Base-by-base conservation (phyloP, 2,329 filamentous ascomycete genomes). In the Colletotrichum incanum region DNA sequence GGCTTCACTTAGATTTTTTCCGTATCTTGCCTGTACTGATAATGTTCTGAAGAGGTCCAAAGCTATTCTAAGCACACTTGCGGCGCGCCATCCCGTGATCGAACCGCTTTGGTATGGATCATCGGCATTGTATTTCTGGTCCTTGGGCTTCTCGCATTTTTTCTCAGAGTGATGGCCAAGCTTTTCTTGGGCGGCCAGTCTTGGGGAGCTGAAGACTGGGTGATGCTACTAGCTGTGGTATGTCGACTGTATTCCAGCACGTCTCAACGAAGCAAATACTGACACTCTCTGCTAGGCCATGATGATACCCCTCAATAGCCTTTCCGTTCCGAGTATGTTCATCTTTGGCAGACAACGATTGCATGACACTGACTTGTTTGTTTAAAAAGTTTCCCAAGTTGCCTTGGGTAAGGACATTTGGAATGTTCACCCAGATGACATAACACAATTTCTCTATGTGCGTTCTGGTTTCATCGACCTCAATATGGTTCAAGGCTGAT, bases 151-250 rank as follows among this genome's bases (percentile, higher is more conserved):
- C 7, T 78, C 9, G 78, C 78, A 26, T 82, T 81, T 56, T 58
- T 74, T 28, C 71, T 81, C 26, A 76, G 80, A 54, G 78, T 79
- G 18, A 23, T 76, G 50, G 76, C 80, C 18, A 76, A 78, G n/a
- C 37, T 81, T 3, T 64, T 69, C 47, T 50, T 79, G 26, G 75
- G 78, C 12, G 64, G 76, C 1, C 78, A 77, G 41, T 67, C 72
- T 9, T 81, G 79, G 79, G 80, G 79, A n/a, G 20, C 79, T 2
- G 84, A 86, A 39, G 84, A 86, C 73, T 84, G 82, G 74, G 74
- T 84, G 14, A 81, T 84, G 77, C 69, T 81, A 5, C 70, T 76
- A 23, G 78, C 80, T 9, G 76, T 78, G 67, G 81, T 83, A 75
- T 47, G 79, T 68, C 34, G 8, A 20, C 26, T n/a, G 12, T 18